A percentile compares a stretch with the other conserved stretches of the same genome.
These are phyloP conservation scores for Ustilago shanxiensis DNA, from an alignment of 1,284 basidiomycete species.

Conservation along the genomic window DNA sequence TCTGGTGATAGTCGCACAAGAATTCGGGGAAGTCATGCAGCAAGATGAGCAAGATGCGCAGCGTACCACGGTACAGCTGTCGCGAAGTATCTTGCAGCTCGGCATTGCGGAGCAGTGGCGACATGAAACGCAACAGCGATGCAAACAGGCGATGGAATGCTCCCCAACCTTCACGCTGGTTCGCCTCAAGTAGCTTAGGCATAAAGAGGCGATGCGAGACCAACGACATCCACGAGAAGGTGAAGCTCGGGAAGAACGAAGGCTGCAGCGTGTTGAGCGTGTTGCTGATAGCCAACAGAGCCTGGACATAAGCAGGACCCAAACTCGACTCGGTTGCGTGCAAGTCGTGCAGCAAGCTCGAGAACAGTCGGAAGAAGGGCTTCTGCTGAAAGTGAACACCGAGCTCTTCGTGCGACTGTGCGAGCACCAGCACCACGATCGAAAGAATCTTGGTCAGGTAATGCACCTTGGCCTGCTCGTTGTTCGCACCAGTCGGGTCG, in stretches of 20 bases:
- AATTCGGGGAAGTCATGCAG: slow-evolving; percentile 99
- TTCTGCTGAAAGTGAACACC: slow-evolving; percentile 93
- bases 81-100: slow-evolving; percentile 86
- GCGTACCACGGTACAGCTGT: slow-evolving; percentile 90
- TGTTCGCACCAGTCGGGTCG: slow-evolving; percentile 85
- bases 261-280: slow-evolving; percentile 96
- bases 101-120: slow-evolving; percentile 86
- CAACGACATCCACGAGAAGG: slow-evolving; percentile 97
- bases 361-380: slow-evolving; percentile 99
- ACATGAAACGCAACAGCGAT: slow-evolving; percentile 92
- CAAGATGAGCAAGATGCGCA: slow-evolving; percentile 90
- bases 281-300: slow-evolving; percentile 88
- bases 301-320: slow-evolving; percentile 85
- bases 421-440: slow-evolving; percentile 94
- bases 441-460: slow-evolving; percentile 98
- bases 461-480: slow-evolving; percentile 93
- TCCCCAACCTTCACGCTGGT: slow-evolving; percentile 91
- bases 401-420: slow-evolving; percentile 94
- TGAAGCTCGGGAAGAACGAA: slow-evolving; percentile 95
- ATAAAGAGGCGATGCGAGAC: slow-evolving; percentile 97
- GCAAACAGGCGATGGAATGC: slow-evolving; percentile 94
- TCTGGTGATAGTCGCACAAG: slow-evolving; percentile 95
- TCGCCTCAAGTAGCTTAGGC: slow-evolving; percentile 88
- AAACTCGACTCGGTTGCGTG: slow-evolving; percentile 85
- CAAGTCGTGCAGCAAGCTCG: slow-evolving; percentile 91